Conservation (phyloP, 768 basidiomycete genomes). For the Collybia sp. region DNA sequence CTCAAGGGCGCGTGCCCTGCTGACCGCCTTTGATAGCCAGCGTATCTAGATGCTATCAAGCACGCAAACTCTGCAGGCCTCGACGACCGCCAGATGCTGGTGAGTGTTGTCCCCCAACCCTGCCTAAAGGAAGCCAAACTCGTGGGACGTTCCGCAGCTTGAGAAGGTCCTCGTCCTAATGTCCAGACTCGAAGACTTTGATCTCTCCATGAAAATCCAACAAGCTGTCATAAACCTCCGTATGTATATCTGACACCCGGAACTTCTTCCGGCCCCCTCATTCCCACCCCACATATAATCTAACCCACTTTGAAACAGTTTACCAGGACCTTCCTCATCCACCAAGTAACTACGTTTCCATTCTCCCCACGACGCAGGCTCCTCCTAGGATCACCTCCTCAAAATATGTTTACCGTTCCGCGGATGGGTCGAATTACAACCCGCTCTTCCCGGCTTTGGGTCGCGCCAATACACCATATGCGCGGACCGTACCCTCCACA, state of each 20-base stretch:
- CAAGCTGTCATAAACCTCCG: constrained; percentile 48
- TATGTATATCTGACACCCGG: constrained; percentile 27
- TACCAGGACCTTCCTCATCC: constrained; percentile 83
- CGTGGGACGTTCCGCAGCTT: constrained; percentile 37
- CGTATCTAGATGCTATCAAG: constrained; percentile 41
- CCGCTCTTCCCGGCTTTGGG: constrained; percentile 51
- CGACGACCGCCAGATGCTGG: constrained; percentile 61
- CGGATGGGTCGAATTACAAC: constrained; percentile 61
- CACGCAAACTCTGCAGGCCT: constrained; percentile 34
- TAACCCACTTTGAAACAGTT: constrained; percentile 32
- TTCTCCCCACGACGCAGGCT: neutral
- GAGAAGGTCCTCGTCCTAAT: constrained; percentile 59
- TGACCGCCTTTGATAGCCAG: constrained; percentile 29
- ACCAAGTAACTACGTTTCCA: constrained; percentile 46
- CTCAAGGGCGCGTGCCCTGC: neutral
- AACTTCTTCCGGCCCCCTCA: neutral
- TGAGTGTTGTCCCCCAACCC: constrained; percentile 19
- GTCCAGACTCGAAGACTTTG: constrained; percentile 38
- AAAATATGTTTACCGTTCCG: constrained; percentile 50
- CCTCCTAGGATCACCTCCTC: neutral
- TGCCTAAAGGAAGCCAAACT: neutral
- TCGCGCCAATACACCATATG: constrained; percentile 60
- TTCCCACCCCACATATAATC: constrained; percentile 11
- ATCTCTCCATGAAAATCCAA: constrained; percentile 36
- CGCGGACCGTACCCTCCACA: constrained; percentile 55